Conservation (phyloP, 192 early-diverging fungal genomes). For the Backusella australiensis region DNA sequence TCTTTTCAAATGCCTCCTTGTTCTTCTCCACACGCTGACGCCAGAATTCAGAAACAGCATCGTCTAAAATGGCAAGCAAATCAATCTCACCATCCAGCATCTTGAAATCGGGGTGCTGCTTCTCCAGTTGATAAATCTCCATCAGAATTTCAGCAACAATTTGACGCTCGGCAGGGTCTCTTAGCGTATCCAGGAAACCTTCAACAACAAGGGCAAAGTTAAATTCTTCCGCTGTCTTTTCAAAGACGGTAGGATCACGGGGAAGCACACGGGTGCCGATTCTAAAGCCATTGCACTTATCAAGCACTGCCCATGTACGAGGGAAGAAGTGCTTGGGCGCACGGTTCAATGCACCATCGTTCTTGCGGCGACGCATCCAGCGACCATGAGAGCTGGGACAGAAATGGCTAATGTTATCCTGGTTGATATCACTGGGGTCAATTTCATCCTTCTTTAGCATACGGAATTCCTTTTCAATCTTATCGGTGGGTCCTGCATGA, state of each 20-base stretch:
- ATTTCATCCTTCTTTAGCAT: constrained; percentile 43
- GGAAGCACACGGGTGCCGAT: constrained; percentile 61
- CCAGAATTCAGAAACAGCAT: constrained; percentile 72
- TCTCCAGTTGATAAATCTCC: constrained; percentile 63
- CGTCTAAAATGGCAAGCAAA: constrained; percentile 58
- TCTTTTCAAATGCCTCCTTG: constrained; percentile 16
- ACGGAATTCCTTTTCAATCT: constrained; percentile 50
- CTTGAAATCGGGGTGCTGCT: constrained; percentile 60
- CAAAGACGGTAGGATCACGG: constrained; percentile 74
- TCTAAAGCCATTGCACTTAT: constrained; percentile 55
- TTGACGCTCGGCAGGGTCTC: constrained; percentile 82
- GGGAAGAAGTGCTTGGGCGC: constrained; percentile 79
- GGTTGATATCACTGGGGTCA: constrained; percentile 42
- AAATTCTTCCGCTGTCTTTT: constrained; percentile 82
- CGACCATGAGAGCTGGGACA: constrained; percentile 52
- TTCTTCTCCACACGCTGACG: constrained; percentile 59
- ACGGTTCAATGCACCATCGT: constrained; percentile 84
- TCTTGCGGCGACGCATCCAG: constrained; percentile 77
- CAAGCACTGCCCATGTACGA: constrained; percentile 71
- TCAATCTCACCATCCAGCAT: constrained; percentile 52
- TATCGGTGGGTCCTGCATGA: constrained; percentile 58
- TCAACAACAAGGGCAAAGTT: constrained; percentile 84
- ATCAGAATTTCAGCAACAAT: constrained; percentile 70
- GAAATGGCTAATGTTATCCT: constrained; percentile 42
- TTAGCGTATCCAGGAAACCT: constrained; percentile 66